Evolutionary conservation across 164 flowering plant genomes (phyloP), one percentile per base, ranked within the genome.

Genomic region (Berberis vulgaris): DNA sequence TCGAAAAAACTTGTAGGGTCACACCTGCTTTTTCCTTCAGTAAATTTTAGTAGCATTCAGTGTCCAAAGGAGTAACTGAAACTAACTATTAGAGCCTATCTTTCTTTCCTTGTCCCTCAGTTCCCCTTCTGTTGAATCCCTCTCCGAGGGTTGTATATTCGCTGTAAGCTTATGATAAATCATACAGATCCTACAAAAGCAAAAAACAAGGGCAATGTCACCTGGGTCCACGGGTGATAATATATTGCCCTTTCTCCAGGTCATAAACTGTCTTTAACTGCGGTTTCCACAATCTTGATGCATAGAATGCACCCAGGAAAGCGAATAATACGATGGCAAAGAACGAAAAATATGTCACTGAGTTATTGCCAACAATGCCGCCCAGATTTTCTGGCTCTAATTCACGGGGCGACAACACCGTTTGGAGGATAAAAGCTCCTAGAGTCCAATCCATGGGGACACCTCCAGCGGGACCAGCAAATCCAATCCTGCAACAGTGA

Each of bases 181-280:
- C 26, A 26, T 26, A 26, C 26, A 26, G 26, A 26, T 26, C 26
- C 26, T 26, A 26, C 0, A 26, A 26, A 26, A 26, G 55, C 8
- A 52, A 52, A 52, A 6, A 3, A 12, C 55, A 10, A 26, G 13
- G 13, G 8, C 6, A 67, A 68, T 71, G 61, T 73, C 69, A 75
- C 61, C 79, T 70, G 43, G 81, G 81, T 54, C 73, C 43, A 39
- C 72, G 76, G 6, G 81, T 75, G 62, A 76, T 67, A 45, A 78
- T 81, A 54, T 82, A 82, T 41, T 64, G 81, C 38, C 85, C 85
- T 75, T 82, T 80, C 69, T 80, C 83, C 46, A 82, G 71, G 71
- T 82, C 86, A 65, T 82, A 82, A 44, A 82, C 67, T 5, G 83
- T 80, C 72, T 77, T 80, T 59, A 82, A 49, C 59, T 80, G 78